These are phyloP conservation scores for Epichloe bromicola DNA, from an alignment of 2,329 filamentous ascomycete genomes.

Conservation along the genomic window DNA sequence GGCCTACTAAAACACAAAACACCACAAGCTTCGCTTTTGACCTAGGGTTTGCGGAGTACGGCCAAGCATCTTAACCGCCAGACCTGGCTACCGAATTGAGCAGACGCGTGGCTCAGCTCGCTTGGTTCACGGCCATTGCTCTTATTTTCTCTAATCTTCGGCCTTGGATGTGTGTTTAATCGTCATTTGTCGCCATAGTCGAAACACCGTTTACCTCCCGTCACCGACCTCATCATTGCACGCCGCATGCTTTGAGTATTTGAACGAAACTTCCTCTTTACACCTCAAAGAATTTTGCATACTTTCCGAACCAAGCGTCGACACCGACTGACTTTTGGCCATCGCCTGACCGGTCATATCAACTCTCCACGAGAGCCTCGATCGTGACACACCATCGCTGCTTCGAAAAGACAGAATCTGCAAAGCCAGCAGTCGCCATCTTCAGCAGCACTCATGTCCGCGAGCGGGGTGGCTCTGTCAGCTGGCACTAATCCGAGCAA, in stretches of 20 bases:
- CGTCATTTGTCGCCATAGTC: neutral
- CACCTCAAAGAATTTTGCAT: neutral
- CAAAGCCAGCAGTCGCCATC: neutral
- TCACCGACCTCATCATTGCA: neutral
- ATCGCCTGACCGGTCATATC: neutral
- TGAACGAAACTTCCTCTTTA: neutral
- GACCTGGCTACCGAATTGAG: neutral
- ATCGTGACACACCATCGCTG: neutral
- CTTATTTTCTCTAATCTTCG: neutral
- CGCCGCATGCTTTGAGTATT: neutral
- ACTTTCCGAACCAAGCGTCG: neutral
- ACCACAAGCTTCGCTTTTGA: neutral
- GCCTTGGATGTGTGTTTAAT: neutral
- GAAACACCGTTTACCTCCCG: neutral
- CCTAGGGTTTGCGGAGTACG: neutral
- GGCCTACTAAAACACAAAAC: neutral
- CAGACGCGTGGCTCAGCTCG: neutral
- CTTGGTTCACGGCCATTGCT: neutral
- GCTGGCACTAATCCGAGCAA: conserved; percentile 21
- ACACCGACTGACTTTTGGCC: neutral
- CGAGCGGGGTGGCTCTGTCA: conserved; percentile 22
- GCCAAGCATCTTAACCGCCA: neutral
- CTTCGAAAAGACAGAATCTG: neutral
- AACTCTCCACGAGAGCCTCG: neutral
- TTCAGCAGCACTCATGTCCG: conserved; percentile 17